phyloP scores from a whole-genome alignment of 805 yeast species.

The Lipomyces sp. region DNA sequence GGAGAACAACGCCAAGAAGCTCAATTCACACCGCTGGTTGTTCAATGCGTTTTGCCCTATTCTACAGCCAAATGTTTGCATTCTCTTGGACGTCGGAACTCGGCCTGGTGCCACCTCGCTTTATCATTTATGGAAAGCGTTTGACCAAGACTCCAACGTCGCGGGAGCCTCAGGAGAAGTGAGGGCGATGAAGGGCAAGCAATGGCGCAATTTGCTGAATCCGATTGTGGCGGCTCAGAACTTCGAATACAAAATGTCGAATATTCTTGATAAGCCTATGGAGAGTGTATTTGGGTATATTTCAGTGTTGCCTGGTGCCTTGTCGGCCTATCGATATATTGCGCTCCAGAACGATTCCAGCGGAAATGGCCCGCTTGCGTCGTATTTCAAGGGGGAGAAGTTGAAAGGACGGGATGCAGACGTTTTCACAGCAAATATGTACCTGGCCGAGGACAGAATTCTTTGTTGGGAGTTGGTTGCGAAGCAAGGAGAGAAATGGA shows the following conservation, averaged over 20 bases:
- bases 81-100: conserved; percentile 95
- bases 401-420: conserved; percentile 69
- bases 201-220: conserved; percentile 71
- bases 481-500: conserved; percentile 67
- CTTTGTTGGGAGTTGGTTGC: conserved; percentile 95
- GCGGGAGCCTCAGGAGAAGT: conserved; percentile 99
- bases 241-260: conserved; percentile 94
- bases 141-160: conserved; percentile 91
- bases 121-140: conserved; percentile 95
- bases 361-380: conserved; percentile 82
- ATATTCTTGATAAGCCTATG: conserved; percentile 91
- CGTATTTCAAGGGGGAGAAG: conserved; percentile 90
- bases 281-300: conserved; percentile 94
- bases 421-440: conserved; percentile 92
- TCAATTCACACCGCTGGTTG: conserved; percentile 97
- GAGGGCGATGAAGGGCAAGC: conserved; percentile 89
- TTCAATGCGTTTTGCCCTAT: conserved; percentile 93
- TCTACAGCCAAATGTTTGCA: conserved; percentile 85
- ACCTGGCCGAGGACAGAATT: conserved; percentile 93
- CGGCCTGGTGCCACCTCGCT: conserved; percentile 84
- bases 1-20: conserved; percentile 87
- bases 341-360: conserved; percentile 65
- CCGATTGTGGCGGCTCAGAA: conserved; percentile 96
- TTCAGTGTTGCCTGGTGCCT: conserved; percentile 93
- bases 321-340: conserved; percentile 84